phyloP scores from a whole-genome alignment of 352 stramenopile genomes.

The Pythium biforme region DNA sequence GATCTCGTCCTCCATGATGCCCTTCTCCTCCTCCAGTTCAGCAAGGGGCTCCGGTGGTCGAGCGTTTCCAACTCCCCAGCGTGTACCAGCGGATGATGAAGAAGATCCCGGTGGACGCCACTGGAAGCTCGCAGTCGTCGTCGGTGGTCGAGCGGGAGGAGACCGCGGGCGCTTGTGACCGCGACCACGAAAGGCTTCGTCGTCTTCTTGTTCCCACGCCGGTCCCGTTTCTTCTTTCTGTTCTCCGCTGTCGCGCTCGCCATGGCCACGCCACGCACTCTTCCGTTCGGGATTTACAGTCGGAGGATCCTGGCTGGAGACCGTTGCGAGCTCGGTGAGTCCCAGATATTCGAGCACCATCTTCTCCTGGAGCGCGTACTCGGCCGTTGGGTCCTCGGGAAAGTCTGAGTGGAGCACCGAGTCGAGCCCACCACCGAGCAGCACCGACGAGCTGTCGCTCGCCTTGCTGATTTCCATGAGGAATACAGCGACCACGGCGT shows the following conservation, averaged over 20 bases:
- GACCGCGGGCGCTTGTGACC: constrained; percentile 9
- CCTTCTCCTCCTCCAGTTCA: neutral
- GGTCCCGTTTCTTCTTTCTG: constrained; percentile 3
- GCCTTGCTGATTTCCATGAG: constrained; percentile 79
- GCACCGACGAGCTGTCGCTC: constrained; percentile 52
- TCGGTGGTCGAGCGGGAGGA: neutral
- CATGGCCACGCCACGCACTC: neutral
- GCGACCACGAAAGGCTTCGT: neutral
- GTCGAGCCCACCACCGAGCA: constrained; percentile 53
- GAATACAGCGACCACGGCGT: constrained; percentile 77
- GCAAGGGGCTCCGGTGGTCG: constrained; percentile 4
- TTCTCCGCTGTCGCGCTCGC: constrained; percentile 3
- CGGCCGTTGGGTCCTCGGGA: constrained; percentile 46
- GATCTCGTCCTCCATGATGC: constrained; percentile 2
- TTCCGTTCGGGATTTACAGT: neutral
- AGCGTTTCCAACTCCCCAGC: neutral
- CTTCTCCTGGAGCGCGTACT: constrained; percentile 71
- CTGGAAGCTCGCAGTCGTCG: constrained; percentile 1
- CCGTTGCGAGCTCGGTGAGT: constrained; percentile 52
- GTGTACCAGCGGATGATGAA: constrained; percentile 3
- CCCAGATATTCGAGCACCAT: constrained; percentile 70
- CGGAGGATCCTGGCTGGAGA: constrained; percentile 2
- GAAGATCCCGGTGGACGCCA: constrained; percentile 4
- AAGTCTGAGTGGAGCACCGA: constrained; percentile 76
- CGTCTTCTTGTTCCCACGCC: constrained; percentile 5